Evolutionary conservation across 2,329 filamentous ascomycete genomes (phyloP).

Genomic region (Penicillium sp.): DNA sequence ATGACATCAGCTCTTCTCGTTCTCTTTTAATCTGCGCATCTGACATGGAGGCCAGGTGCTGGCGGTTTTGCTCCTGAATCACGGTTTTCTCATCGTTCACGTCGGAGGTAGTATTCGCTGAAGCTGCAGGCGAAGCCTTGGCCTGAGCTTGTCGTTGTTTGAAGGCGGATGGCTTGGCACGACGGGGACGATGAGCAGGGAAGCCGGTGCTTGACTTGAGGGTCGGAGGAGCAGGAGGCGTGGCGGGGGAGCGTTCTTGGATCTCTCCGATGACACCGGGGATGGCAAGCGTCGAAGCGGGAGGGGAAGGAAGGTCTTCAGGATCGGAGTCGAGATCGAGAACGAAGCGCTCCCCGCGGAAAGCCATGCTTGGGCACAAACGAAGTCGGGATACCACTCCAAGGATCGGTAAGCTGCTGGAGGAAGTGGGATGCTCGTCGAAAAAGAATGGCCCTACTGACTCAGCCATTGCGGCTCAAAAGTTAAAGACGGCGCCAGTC

Average conservation of each 20-base stretch:
- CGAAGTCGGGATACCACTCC: background rate
- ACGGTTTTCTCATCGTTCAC: conserved; percentile 63
- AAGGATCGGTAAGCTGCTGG: too few species aligned
- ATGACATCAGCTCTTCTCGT: conserved; percentile 77
- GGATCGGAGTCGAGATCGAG: conserved; percentile 58
- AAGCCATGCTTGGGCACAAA: conserved; percentile 45
- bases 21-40: conserved; percentile 80
- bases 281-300: conserved; percentile 28
- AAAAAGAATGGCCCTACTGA: conserved; percentile 17
- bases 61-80: conserved; percentile 83
- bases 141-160: conserved; percentile 62
- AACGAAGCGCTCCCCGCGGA: conserved; percentile 65
- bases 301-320: conserved; percentile 4
- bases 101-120: conserved; percentile 6
- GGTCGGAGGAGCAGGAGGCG: conserved; percentile 41
- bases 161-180: conserved; percentile 75
- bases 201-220: conserved; percentile 78
- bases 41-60: conserved; percentile 77
- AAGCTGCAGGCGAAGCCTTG: conserved; percentile 9
- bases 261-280: conserved; percentile 71
- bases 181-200: conserved; percentile 78
- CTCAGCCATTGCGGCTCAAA: conserved; percentile 45
- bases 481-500: conserved; percentile 37
- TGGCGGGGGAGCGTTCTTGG: conserved; percentile 70
- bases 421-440: conserved; percentile 10